These are phyloP conservation scores for Zopfia rhizophila DNA, from an alignment of 2,329 filamentous ascomycete genomes.

Conservation along the genomic window DNA sequence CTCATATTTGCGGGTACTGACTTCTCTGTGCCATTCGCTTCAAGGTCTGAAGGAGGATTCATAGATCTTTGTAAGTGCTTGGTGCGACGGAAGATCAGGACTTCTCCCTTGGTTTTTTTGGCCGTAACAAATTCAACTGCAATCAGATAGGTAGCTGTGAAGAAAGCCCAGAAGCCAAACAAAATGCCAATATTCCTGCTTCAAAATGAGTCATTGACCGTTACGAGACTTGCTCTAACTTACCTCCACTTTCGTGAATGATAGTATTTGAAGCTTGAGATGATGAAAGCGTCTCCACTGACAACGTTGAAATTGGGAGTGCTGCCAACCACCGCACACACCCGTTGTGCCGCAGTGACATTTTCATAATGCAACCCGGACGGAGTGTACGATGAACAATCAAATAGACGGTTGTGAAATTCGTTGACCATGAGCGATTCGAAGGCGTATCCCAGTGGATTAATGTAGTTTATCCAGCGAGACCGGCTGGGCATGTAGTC, in stretches of 20 bases:
- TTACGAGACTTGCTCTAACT: no score
- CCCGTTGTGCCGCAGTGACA: conserved; percentile 19
- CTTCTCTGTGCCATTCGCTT: no score
- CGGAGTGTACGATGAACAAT: conserved; percentile 61
- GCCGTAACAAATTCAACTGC: conserved; percentile 52
- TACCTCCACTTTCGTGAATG: conserved; percentile 1
- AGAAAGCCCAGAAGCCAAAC: conserved; percentile 53
- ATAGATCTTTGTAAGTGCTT: conserved; percentile 21
- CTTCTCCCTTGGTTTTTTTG: conserved; percentile 56
- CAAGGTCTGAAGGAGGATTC: no score
- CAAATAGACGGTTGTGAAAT: conserved; percentile 62
- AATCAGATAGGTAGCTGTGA: conserved; percentile 46
- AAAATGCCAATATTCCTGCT: conserved; percentile 57
- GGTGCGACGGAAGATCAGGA: conserved; percentile 53
- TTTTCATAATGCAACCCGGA: conserved; percentile 31
- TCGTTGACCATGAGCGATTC: conserved; percentile 82
- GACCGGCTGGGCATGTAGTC: conserved; percentile 61
- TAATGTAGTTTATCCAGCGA: conserved; percentile 70
- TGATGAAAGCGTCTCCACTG: conserved; percentile 41
- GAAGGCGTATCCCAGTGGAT: conserved; percentile 79
- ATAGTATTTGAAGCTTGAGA: conserved; percentile 23
- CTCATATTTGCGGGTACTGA: conserved; percentile 44
- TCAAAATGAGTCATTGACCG: no score
- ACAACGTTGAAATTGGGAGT: conserved; percentile 38
- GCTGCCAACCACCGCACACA: conserved; percentile 49